Evolutionary conservation across 805 yeast species (phyloP).

Genomic region (Candida adriatica): DNA sequence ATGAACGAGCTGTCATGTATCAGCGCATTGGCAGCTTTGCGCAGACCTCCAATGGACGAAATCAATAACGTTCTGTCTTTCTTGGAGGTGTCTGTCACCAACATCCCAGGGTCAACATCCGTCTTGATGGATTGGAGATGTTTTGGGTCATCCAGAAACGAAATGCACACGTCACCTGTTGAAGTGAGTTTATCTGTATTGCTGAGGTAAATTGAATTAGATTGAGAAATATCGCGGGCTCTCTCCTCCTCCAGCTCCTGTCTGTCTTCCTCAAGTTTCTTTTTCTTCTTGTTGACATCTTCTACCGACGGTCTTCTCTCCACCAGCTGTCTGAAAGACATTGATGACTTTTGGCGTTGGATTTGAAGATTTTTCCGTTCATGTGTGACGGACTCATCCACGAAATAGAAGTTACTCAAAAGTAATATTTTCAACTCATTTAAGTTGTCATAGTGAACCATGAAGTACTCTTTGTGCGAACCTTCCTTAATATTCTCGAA

Average conservation of each 20-base stretch:
- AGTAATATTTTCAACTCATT: slow-evolving; percentile 44
- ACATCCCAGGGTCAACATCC: slow-evolving; percentile 33
- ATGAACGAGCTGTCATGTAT: slow-evolving; percentile 10
- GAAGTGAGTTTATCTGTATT: slow-evolving; percentile 13
- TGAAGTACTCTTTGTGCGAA: slow-evolving; percentile 32
- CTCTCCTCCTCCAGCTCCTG: slow-evolving; percentile 2
- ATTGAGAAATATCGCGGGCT: slow-evolving; percentile 7
- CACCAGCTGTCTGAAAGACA: slow-evolving; percentile 20
- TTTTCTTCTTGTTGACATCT: slow-evolving; percentile 1
- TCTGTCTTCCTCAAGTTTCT: neutral
- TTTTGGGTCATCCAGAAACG: slow-evolving; percentile 30
- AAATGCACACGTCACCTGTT: slow-evolving; percentile 4
- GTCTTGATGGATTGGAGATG: slow-evolving; percentile 28
- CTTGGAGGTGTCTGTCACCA: slow-evolving; percentile 12
- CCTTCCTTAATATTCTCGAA: slow-evolving; percentile 30
- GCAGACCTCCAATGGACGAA: slow-evolving; percentile 36
- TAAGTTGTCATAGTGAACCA: slow-evolving; percentile 58
- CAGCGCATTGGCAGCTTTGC: slow-evolving; percentile 30
- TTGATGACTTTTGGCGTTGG: slow-evolving; percentile 16
- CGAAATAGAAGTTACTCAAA: slow-evolving; percentile 31
- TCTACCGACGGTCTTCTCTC: slow-evolving; percentile 4
- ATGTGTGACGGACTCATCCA: slow-evolving; percentile 17
- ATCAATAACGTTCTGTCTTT: slow-evolving; percentile 26
- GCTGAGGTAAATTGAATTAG: slow-evolving; percentile 22
- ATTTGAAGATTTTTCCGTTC: slow-evolving; percentile 16